Evolutionary conservation across 192 early-diverging fungal species (phyloP), one percentile per base, ranked within the genome.

Genomic region (Ambispora gerdemannii): DNA sequence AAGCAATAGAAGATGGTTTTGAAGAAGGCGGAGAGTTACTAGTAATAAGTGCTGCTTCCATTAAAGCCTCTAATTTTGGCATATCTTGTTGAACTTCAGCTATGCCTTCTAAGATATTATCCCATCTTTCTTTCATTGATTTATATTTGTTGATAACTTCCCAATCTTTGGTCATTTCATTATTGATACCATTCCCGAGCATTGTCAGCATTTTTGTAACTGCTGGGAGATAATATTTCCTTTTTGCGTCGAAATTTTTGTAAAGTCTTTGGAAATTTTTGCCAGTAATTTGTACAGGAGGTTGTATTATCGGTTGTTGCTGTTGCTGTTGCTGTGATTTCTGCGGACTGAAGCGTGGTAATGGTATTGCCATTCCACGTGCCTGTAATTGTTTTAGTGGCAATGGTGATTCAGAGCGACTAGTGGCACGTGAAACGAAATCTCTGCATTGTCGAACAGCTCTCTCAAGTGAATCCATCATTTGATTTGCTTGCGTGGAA

Each of bases 401-500:
- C 24, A 51, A 34, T 35, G 63, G 63, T 17, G 67, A 69, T 52
- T 69, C 67, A n/a, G 52, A 55, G 32, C 30, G 50, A 31, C 34
- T 56, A 34, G 34, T 58, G 19, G 67, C 67, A 56, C 67, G 53
- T 17, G 2, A 17, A 6, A 69, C 43, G 25, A 77, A 72, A 0
- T 76, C 77, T 17, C 80, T 74, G 53, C 85, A 86, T 50, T 86
- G 83, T 19, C 55, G 49, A n/a, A 84, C 78, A 4, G 80, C 80
- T 10, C 82, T 75, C 50, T 86, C 85, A 47, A 86, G 74, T 6
- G 76, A 77, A 36, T 84, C 83, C 74, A 86, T 84, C 83, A 86
- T 84, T 13, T 66, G 75, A 66, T 78, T 80, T n/a, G 81, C 82
- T 56, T 86, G 82, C 60, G 81, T 76, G 7, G 83, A 72, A 6